phyloP scores from a whole-genome alignment of 352 stramenopile genomes.

The Globisporangium takayamanum region DNA sequence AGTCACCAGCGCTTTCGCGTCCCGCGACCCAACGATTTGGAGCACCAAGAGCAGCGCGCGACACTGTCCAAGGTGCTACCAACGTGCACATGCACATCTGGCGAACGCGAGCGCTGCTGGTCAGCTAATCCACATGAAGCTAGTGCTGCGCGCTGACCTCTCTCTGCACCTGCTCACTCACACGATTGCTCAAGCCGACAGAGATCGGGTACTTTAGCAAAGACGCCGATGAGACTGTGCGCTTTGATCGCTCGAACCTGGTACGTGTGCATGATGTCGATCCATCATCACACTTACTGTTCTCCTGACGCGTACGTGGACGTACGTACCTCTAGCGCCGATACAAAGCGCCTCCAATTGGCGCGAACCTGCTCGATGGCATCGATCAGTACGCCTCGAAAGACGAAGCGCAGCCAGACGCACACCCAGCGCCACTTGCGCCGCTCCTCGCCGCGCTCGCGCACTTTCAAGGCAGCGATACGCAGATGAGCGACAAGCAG shows the following conservation, averaged over 20 bases:
- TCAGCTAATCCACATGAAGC: neutral
- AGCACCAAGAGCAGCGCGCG: constrained; percentile 15
- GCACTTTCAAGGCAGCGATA: constrained; percentile 26
- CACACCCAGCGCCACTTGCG: constrained; percentile 38
- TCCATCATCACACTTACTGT: neutral
- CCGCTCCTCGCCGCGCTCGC: constrained; percentile 40
- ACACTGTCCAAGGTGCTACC: constrained; percentile 11
- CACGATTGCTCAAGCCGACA: constrained; percentile 24
- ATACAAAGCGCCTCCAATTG: constrained; percentile 32
- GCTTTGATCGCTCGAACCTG: constrained; percentile 61
- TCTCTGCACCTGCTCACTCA: neutral
- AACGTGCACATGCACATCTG: neutral
- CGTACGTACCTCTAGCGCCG: constrained; percentile 13
- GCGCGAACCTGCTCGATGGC: constrained; percentile 51
- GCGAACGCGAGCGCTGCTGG: neutral
- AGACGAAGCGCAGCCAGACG: constrained; percentile 36
- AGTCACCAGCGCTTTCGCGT: constrained; percentile 20
- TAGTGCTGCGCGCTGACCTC: constrained; percentile 3
- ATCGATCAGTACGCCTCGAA: constrained; percentile 46
- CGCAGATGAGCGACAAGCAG: constrained; percentile 1
- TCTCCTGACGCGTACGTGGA: neutral
- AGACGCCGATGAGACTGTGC: constrained; percentile 28
- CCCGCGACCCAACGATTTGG: constrained; percentile 21
- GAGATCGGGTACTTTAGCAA: constrained; percentile 71
- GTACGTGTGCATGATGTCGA: constrained; percentile 16